phyloP scores from a whole-genome alignment of 2,329 filamentous ascomycete species.

The Beauveria brongniartii region DNA sequence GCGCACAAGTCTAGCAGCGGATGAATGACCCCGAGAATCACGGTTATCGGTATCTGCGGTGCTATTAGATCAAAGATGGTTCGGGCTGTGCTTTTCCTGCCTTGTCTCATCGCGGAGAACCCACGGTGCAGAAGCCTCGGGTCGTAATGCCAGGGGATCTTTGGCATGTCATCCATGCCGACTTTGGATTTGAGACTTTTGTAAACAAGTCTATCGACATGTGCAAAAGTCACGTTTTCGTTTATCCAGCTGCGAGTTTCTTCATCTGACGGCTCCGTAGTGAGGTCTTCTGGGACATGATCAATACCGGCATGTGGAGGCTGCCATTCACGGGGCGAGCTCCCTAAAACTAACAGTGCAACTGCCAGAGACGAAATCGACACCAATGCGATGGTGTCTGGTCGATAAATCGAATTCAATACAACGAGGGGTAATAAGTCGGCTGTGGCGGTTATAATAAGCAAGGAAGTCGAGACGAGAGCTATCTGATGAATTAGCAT shows the following conservation, averaged over 20 bases:
- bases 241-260: conserved; percentile 46
- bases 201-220: conserved; percentile 20
- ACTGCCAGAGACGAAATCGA: conserved; percentile 20
- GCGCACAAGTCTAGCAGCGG: conserved; percentile 40
- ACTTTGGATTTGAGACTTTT: conserved; percentile 36
- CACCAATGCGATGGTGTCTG: not conserved
- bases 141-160: conserved; percentile 39
- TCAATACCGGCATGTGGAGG: conserved; percentile 33
- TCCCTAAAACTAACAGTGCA: conserved; percentile 31
- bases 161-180: conserved; percentile 38
- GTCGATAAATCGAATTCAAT: conserved; percentile 18
- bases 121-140: not conserved
- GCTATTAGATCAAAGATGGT: conserved; percentile 36
- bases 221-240: conserved; percentile 38
- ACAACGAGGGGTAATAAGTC: conserved; percentile 32
- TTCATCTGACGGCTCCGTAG: conserved; percentile 36
- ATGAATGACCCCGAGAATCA: conserved; percentile 27
- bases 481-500: conserved; percentile 40
- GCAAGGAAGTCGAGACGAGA: conserved; percentile 23
- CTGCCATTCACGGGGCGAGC: conserved; percentile 43
- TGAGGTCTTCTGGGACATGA: conserved; percentile 27
- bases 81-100: conserved; percentile 27
- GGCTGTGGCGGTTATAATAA: conserved; percentile 28
- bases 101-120: not conserved
- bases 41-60: conserved; percentile 36